A percentile compares a stretch with the other conserved stretches of the same genome.
Conservation (phyloP, 192 early-diverging fungal species). For the Coemansia sp. region DNA sequence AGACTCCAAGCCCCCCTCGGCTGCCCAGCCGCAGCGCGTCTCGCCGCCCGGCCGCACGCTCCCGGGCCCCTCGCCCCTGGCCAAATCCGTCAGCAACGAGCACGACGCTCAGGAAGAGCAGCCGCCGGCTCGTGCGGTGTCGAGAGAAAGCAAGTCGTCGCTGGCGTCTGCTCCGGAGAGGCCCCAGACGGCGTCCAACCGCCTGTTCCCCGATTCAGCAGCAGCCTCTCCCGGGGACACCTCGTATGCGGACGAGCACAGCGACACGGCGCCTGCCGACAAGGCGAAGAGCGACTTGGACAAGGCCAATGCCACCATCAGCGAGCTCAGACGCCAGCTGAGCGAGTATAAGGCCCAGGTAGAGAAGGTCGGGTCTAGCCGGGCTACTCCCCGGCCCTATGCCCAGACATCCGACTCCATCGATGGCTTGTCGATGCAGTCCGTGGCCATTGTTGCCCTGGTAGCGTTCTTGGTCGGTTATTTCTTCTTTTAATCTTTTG, state of each 20-base stretch:
- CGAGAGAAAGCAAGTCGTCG: conserved; percentile 1
- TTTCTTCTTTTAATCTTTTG: conserved; percentile 59
- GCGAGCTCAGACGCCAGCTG: conserved; percentile 37
- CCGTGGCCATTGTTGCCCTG: conserved; percentile 58
- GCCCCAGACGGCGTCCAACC: conserved; percentile 11
- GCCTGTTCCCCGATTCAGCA: conserved; percentile 41
- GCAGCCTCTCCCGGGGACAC: conserved; percentile 21
- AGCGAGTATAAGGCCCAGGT: conserved; percentile 27
- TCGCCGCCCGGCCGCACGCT: conserved; percentile 14
- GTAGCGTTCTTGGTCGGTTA: conserved; percentile 62
- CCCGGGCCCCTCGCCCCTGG: conserved; percentile 35
- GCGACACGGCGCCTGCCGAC: conserved; percentile 6
- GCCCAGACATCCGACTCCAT: conserved; percentile 19
- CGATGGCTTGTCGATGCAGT: conserved; percentile 64
- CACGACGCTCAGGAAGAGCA: conserved; percentile 1
- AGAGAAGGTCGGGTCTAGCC: conserved; percentile 7
- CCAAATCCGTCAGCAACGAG: conserved; percentile 16
- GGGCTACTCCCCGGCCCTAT: background rate
- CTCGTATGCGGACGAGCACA: conserved; percentile 10
- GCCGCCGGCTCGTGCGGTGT: background rate
- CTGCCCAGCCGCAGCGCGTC: conserved; percentile 14
- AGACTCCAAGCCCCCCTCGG: conserved; percentile 3
- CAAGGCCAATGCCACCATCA: conserved; percentile 37
- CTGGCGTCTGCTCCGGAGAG: background rate
- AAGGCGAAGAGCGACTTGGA: conserved; percentile 41